Evolutionary conservation across 2,329 filamentous ascomycete genomes (phyloP).

Genomic region (Fusarium newnesense): DNA sequence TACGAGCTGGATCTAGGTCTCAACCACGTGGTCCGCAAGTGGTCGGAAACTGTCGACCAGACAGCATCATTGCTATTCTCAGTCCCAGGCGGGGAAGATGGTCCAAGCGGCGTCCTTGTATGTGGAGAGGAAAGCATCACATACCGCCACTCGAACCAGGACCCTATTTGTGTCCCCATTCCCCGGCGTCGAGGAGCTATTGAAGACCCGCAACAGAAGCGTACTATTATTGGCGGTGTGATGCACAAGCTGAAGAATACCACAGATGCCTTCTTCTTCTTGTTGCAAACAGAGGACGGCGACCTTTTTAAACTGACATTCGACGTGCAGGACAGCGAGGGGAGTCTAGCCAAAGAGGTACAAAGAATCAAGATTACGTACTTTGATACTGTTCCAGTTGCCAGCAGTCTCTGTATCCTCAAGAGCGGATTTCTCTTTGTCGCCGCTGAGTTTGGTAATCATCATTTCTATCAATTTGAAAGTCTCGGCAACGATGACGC

Average conservation of each 20-base stretch:
- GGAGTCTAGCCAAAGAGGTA: conserved; percentile 82
- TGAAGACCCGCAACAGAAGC: conserved; percentile 91
- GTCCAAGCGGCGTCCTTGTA: conserved; percentile 92
- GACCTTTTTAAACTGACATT: conserved; percentile 97
- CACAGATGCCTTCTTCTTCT: conserved; percentile 91
- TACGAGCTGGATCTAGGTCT: conserved; percentile 97
- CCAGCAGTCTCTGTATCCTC: conserved; percentile 87
- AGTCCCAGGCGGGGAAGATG: conserved; percentile 92
- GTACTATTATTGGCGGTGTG: conserved; percentile 85
- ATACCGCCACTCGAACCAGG: conserved; percentile 95
- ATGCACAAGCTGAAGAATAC: conserved; percentile 93
- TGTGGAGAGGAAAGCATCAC: conserved; percentile 95
- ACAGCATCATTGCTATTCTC: conserved; percentile 92
- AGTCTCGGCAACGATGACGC: conserved; percentile 96
- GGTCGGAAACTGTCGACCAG: conserved; percentile 92
- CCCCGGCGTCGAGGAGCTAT: conserved; percentile 86
- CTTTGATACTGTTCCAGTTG: conserved; percentile 93
- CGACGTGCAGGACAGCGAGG: conserved; percentile 86
- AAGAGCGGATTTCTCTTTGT: conserved; percentile 96
- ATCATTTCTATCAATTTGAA: conserved; percentile 96
- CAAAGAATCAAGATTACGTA: conserved; percentile 91
- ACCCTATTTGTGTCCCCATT: conserved; percentile 87
- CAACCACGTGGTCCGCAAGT: conserved; percentile 98
- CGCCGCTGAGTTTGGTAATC: conserved; percentile 90
- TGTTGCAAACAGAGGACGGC: conserved; percentile 94